phyloP scores from a whole-genome alignment of 495 filamentous ascomycete species.

The Penicillium cinerascens region DNA sequence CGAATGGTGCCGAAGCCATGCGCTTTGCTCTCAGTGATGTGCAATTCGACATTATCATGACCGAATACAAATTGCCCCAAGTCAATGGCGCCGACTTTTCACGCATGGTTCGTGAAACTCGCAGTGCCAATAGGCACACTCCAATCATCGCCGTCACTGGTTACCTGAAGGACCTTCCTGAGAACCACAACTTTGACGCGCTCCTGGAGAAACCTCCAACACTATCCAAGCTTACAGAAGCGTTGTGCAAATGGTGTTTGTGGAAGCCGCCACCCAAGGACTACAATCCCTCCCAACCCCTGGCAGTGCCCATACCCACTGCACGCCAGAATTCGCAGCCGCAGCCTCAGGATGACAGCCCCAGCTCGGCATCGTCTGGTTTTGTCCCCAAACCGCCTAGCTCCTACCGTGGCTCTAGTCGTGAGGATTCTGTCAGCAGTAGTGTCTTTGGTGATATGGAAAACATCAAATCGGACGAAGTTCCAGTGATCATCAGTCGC shows the following conservation, averaged over 20 bases:
- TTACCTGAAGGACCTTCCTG: conserved; percentile 91
- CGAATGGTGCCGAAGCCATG: conserved; percentile 84
- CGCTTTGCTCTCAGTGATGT: conserved; percentile 91
- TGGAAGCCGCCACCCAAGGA: conserved; percentile 77
- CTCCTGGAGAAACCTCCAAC: conserved; percentile 96
- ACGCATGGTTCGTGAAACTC: conserved; percentile 93
- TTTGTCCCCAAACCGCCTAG: conserved; percentile 66
- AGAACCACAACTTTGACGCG: conserved; percentile 89
- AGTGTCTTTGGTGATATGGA: conserved; percentile 84
- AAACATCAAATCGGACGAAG: conserved; percentile 71
- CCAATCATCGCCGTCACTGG: conserved; percentile 97
- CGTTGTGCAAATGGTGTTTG: conserved; percentile 77
- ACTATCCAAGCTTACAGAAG: conserved; percentile 78
- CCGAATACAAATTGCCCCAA: conserved; percentile 91
- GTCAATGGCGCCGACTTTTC: conserved; percentile 93
- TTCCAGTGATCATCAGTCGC: conserved; percentile 69
- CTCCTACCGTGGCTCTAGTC: conserved; percentile 71
- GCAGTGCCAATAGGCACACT: conserved; percentile 89
- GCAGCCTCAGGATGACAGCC: conserved; percentile 69
- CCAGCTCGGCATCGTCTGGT: conserved; percentile 74
- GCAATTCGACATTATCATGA: conserved; percentile 93
- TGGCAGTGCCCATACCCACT: conserved; percentile 58
- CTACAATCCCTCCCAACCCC: conserved; percentile 38
- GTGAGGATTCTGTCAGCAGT: conserved; percentile 82
- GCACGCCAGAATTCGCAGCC: conserved; percentile 58